Conservation (phyloP, 352 stramenopile species). For the Phytophthora fragariaefolia region DNA sequence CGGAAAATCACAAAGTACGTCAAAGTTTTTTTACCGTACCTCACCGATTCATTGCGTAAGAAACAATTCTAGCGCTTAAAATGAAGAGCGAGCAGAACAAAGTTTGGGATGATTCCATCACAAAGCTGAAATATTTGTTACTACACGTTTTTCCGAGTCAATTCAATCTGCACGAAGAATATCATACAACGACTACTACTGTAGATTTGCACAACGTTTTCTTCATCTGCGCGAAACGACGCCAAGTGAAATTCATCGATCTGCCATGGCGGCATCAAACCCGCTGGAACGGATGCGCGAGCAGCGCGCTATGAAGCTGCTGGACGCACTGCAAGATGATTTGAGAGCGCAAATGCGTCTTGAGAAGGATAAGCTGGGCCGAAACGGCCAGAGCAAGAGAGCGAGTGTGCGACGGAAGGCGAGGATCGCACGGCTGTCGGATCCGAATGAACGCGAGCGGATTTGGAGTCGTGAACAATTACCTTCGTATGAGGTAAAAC, state of each 20-base stretch:
- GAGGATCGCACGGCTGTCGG: conserved; percentile 51
- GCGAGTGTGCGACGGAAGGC: conserved; percentile 49
- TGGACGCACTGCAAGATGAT: conserved; percentile 66
- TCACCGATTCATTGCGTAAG: too few relatives aligned
- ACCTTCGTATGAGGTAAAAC: conserved; percentile 52
- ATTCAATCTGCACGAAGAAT: too few relatives aligned
- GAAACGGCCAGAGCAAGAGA: conserved; percentile 31
- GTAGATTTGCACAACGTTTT: too few relatives aligned
- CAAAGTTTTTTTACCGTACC: too few relatives aligned
- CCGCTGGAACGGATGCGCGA: conserved; percentile 72
- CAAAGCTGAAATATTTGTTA: too few relatives aligned
- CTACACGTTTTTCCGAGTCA: too few relatives aligned
- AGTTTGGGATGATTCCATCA: too few relatives aligned
- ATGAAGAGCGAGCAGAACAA: too few relatives aligned
- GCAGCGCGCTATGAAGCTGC: conserved; percentile 63
- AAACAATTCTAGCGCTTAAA: too few relatives aligned
- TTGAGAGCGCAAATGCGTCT: conserved; percentile 63
- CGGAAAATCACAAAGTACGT: too few relatives aligned
- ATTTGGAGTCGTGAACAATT: conserved; percentile 55
- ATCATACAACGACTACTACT: too few relatives aligned
- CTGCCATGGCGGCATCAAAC: conserved; percentile 35
- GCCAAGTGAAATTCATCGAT: neutral
- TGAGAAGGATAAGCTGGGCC: conserved; percentile 51
- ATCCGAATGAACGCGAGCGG: conserved; percentile 53
- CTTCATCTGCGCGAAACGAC: conserved; percentile 32